Conservation (phyloP, 768 basidiomycete species). For the Lepiota venenata region DNA sequence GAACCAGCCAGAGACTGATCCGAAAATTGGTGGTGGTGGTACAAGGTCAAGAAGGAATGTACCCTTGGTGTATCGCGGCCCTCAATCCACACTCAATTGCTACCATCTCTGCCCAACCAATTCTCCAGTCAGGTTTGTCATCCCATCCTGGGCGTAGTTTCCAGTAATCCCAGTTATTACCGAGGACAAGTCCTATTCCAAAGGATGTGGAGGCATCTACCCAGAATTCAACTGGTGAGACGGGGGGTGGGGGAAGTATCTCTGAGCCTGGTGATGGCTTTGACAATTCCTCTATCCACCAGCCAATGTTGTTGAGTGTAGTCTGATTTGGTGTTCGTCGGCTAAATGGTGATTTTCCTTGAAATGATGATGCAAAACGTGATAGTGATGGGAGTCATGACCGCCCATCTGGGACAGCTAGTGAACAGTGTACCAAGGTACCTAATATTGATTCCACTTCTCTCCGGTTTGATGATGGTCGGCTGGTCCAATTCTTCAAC, state of each 20-base stretch:
- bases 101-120: slow-evolving; percentile 24
- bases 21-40: no score
- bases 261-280: slow-evolving; percentile 3
- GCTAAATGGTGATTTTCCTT: slow-evolving; percentile 11
- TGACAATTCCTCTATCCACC: slow-evolving; percentile 25
- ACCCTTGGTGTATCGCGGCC: background rate
- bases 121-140: slow-evolving; percentile 12
- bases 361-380: slow-evolving; percentile 23
- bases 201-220: slow-evolving; percentile 37
- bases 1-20: no score
- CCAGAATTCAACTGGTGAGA: no score
- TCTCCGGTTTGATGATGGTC: slow-evolving; percentile 9
- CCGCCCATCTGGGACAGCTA: slow-evolving; percentile 27
- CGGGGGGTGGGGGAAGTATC: slow-evolving; percentile 9
- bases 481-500: slow-evolving; percentile 17
- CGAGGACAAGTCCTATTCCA: slow-evolving; percentile 34
- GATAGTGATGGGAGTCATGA: slow-evolving; percentile 27
- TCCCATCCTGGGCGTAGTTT: slow-evolving; percentile 15
- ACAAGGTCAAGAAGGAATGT: no score
- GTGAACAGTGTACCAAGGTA: slow-evolving; percentile 31
- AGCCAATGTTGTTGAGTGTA: slow-evolving; percentile 23
- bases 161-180: slow-evolving; percentile 27
- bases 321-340: slow-evolving; percentile 12
- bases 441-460: slow-evolving; percentile 26
- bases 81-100: slow-evolving; percentile 23